phyloP scores from a whole-genome alignment of 1,139 yeast genomes.

The Barnettozyma hawaiiensis region DNA sequence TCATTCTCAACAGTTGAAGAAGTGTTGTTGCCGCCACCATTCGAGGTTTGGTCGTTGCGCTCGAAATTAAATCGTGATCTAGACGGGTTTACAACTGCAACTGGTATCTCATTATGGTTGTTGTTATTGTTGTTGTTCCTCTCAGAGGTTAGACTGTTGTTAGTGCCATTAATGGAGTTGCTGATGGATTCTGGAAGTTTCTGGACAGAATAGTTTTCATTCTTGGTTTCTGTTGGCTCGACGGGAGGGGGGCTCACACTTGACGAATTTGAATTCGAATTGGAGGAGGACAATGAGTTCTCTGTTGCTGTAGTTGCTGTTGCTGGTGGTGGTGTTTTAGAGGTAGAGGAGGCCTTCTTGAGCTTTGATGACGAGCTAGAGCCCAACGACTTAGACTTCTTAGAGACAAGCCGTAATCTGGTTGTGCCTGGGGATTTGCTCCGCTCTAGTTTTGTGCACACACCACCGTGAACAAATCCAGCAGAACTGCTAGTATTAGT shows the following conservation, averaged over 20 bases:
- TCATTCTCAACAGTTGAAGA: slow-evolving; percentile 1
- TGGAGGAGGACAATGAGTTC: too few species aligned
- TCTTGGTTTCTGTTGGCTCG: background rate
- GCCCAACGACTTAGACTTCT: slow-evolving; percentile 10
- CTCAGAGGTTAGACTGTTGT: slow-evolving; percentile 5
- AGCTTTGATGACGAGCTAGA: slow-evolving; percentile 4
- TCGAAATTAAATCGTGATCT: slow-evolving; percentile 10
- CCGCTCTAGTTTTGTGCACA: slow-evolving; percentile 10
- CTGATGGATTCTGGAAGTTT: slow-evolving; percentile 7
- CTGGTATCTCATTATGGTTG: background rate
- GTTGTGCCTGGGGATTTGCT: slow-evolving; percentile 17
- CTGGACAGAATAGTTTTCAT: background rate
- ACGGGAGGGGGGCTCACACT: background rate
- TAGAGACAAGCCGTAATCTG: slow-evolving; percentile 20
- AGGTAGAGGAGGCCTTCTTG: slow-evolving; percentile 7
- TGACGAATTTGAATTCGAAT: background rate
- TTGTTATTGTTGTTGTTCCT: slow-evolving; percentile 2
- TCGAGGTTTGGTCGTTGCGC: background rate
- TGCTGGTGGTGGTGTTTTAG: too few species aligned
- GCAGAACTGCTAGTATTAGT: slow-evolving; percentile 3
- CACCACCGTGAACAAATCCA: background rate
- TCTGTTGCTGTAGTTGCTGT: too few species aligned
- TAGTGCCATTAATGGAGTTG: slow-evolving; percentile 1
- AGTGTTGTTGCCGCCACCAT: background rate
- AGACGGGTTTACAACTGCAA: slow-evolving; percentile 4